Evolutionary conservation across 139 green algal genomes (phyloP).

Genomic region (Micractinium conductrix): DNA sequence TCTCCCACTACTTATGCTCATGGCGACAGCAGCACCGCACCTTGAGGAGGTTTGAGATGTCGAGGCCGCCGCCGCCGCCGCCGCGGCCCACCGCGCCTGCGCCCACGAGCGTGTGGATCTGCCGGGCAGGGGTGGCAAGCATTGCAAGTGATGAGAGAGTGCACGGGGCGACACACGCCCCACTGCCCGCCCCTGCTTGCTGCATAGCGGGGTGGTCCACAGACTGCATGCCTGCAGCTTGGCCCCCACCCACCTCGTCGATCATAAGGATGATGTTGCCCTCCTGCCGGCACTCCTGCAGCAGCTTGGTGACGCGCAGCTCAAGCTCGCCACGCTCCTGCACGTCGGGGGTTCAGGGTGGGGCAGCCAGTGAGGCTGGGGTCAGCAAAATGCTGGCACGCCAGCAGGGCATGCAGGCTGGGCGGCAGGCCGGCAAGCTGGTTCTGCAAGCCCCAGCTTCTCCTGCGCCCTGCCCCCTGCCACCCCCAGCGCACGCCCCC

Average conservation of each 20-base stretch:
- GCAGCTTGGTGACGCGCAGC: slow-evolving; percentile 88
- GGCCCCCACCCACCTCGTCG: slow-evolving; percentile 61
- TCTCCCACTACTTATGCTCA: no score
- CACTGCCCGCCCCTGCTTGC: no score
- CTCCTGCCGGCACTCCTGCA: slow-evolving; percentile 76
- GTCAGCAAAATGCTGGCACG: background rate
- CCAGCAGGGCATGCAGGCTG: background rate
- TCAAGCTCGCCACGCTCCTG: slow-evolving; percentile 98
- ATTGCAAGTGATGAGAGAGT: no score
- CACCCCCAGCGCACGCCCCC: background rate
- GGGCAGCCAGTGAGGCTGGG: background rate
- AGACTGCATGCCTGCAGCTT: background rate
- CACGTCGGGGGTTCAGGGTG: background rate
- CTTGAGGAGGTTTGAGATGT: slow-evolving; percentile 98
- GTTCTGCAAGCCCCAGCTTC: background rate
- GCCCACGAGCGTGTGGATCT: slow-evolving; percentile 96
- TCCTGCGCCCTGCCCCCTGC: background rate
- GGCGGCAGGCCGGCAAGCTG: background rate
- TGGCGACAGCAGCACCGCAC: no score
- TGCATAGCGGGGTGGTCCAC: background rate
- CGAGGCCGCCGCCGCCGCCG: slow-evolving; percentile 85
- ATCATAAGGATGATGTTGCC: slow-evolving; percentile 96
- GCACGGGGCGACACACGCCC: no score
- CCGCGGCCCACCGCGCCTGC: slow-evolving; percentile 71
- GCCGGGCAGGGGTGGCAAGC: background rate